Conservation (phyloP, 2,329 filamentous ascomycete genomes). For the Arthrobotrys iridis region DNA sequence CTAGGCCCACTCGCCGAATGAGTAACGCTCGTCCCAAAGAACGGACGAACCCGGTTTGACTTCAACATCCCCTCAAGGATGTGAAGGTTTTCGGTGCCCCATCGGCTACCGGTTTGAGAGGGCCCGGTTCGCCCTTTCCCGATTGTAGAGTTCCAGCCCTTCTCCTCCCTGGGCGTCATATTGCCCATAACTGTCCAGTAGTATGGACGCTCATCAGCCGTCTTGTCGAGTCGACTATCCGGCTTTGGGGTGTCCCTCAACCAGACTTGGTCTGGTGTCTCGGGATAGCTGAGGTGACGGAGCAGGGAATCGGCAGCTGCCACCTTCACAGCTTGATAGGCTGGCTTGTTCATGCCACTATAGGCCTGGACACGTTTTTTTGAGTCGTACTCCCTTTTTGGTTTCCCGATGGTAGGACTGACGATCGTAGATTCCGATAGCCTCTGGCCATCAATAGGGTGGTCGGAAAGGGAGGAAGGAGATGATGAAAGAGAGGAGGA, state of each 20-base stretch:
- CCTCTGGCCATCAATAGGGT: not conserved
- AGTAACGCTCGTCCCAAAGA: not conserved
- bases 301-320: not conserved
- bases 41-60: not conserved
- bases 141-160: conserved; percentile 5
- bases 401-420: not conserved
- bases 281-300: not conserved
- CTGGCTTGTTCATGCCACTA: not conserved
- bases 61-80: not conserved
- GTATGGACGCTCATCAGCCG: not conserved
- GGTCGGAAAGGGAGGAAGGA: too few species aligned
- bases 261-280: not conserved
- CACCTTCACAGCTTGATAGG: not conserved
- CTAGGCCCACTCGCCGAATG: not conserved
- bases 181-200: conserved; percentile 1
- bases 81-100: not conserved
- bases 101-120: not conserved
- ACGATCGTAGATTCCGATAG: not conserved
- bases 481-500: not conserved
- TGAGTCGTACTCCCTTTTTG: not conserved
- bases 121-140: not conserved
- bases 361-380: not conserved
- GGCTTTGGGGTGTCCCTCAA: not conserved
- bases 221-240: not conserved
- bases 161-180: not conserved